Base-by-base conservation (phyloP, 352 stramenopile genomes). In the Pythium monospermum region DNA sequence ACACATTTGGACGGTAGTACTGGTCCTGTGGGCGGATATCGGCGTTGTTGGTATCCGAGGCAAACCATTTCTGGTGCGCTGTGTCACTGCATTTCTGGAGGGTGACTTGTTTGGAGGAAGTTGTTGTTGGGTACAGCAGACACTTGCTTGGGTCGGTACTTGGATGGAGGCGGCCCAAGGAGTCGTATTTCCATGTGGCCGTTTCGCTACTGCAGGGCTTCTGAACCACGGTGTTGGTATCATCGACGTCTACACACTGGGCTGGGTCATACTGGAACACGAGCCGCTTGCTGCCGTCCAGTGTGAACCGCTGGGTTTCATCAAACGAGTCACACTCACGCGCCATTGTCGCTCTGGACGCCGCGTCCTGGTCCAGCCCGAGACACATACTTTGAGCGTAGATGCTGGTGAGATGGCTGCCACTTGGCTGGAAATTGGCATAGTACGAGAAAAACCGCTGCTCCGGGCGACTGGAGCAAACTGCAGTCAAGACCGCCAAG, bases 51-150 rank as follows among this genome's bases (percentile, higher is more conserved):
- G 36, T 31, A 6, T 53, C 53, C 11, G 44, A 39, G 3, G 53
- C 44, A 31, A 38, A 49, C 53, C 53, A 60, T 3, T 36, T 19
- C 36, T 60, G 53, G 7, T 22, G 21, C 15, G 11, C 15, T 6
- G 4, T 23, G 22, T 54, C 53, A 35, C 21, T 44, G 37, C 53
- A 60, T 6, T 49, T 16, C 11, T 26, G 16, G 13, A 60, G 43
- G n/a, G 38, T 15, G 18, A 60, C 15, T n/a, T n/a, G n/a, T n/a
- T 7, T 28, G 38, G 0, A 66, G 69, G 43, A 79, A 71, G 36
- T 51, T 61, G 33, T 79, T 66, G 6, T 73, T n/a, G n/a, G n/a
- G n/a, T 6, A 37, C 22, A 16, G 39, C 2, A n/a, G n/a, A n/a
- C n/a, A n/a, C n/a, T n/a, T n/a, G n/a, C n/a, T n/a, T n/a, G n/a